Evolutionary conservation across 371 early-diverging fungal species (phyloP).

Genomic region (Synchytrium microbalum): DNA sequence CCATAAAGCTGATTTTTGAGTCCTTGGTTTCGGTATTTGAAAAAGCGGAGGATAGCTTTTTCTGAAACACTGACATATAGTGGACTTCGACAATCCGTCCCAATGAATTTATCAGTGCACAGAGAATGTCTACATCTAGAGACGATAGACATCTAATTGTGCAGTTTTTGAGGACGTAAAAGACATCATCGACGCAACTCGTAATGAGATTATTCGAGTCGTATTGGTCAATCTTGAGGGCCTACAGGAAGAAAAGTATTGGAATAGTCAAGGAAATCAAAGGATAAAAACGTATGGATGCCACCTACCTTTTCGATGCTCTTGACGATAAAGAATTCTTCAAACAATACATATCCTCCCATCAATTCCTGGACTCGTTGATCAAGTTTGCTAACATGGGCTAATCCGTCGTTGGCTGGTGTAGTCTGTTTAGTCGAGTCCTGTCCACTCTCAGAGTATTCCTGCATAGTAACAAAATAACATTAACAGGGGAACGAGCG

Average conservation of each 20-base stretch:
- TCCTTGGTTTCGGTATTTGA: slow-evolving; percentile 41
- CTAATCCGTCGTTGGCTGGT: slow-evolving; percentile 27
- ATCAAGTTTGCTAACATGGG: slow-evolving; percentile 43
- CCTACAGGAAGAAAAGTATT: slow-evolving; percentile 10
- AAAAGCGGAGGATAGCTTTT: slow-evolving; percentile 49
- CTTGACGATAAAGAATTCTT: slow-evolving; percentile 62
- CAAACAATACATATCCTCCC: slow-evolving; percentile 60
- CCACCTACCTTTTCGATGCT: slow-evolving; percentile 66
- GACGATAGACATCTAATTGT: slow-evolving; percentile 64
- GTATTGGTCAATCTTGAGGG: slow-evolving; percentile 29
- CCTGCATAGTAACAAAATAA: not conserved
- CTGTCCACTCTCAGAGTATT: not conserved
- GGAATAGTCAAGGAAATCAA: slow-evolving; percentile 5
- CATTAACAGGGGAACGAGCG: not conserved
- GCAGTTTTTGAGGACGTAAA: slow-evolving; percentile 77
- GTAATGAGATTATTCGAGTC: slow-evolving; percentile 42
- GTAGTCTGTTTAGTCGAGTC: not conserved
- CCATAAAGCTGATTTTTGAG: slow-evolving; percentile 58
- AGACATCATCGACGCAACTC: slow-evolving; percentile 85
- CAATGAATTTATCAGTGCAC: slow-evolving; percentile 52
- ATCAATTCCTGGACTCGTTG: slow-evolving; percentile 58
- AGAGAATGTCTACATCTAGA: slow-evolving; percentile 55
- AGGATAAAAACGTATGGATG: slow-evolving; percentile 7
- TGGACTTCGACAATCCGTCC: slow-evolving; percentile 56
- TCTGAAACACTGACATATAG: slow-evolving; percentile 55